Percentiles rank a stretch among this genome's conserved stretches.
phyloP scores from a whole-genome alignment of 768 basidiomycete species.

The Macrolepiota dolichaula region DNA sequence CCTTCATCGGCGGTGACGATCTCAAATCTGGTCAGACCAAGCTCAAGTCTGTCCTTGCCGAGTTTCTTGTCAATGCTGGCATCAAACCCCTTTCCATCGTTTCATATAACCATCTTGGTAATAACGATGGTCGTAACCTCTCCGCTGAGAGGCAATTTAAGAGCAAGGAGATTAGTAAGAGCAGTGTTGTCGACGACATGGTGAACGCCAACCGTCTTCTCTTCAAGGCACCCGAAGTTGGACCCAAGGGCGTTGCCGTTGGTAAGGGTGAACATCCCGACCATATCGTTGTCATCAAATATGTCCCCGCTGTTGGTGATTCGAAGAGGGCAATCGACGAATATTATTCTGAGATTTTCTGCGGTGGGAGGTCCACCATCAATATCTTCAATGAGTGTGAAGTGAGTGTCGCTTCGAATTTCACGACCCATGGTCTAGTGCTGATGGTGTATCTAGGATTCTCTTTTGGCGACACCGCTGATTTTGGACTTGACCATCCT shows the following conservation, averaged over 20 bases:
- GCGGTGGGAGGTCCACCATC: conserved; percentile 90
- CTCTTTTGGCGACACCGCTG: conserved; percentile 91
- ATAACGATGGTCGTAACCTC: conserved; percentile 95
- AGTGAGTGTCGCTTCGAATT: conserved; percentile 33
- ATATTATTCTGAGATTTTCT: conserved; percentile 97
- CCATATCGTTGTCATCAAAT: conserved; percentile 96
- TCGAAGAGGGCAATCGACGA: conserved; percentile 98
- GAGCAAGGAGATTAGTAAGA: conserved; percentile 98
- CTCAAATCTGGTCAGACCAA: conserved; percentile 98
- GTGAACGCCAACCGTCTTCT: conserved; percentile 86
- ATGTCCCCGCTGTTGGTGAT: conserved; percentile 96
- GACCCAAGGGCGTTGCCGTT: conserved; percentile 40
- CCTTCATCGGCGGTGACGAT: conserved; percentile 97
- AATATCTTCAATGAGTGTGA: conserved; percentile 99
- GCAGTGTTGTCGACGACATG: conserved; percentile 97
- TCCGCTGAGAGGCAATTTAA: conserved; percentile 91
- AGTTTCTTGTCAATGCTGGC: conserved; percentile 98
- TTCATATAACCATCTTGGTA: conserved; percentile 98
- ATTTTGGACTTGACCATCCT: conserved; percentile 93
- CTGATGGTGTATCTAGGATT: conserved; percentile 57
- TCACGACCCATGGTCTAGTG: background rate
- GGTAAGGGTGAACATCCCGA: conserved; percentile 97
- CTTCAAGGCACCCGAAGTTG: conserved; percentile 75
- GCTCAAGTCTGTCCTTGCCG: conserved; percentile 94
- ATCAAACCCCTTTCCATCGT: conserved; percentile 98